These are phyloP conservation scores for Cercospora janseana DNA, from an alignment of 2,329 filamentous ascomycete species.

Conservation along the genomic window DNA sequence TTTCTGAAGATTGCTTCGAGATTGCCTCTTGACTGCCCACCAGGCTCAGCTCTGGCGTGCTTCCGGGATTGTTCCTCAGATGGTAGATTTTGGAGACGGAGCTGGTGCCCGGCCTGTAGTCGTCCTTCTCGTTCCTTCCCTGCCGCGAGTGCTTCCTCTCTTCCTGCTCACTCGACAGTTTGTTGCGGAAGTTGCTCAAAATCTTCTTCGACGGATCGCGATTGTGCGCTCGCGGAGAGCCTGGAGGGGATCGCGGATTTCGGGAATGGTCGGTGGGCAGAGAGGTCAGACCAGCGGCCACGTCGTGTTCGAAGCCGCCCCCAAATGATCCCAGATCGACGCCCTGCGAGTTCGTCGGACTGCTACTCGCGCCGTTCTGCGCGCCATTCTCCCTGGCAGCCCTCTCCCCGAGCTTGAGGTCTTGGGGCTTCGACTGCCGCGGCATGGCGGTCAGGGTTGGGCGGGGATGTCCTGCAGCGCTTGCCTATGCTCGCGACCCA, in stretches of 20 bases:
- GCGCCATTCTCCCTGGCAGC: conserved; percentile 20
- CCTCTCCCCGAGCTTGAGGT: conserved; percentile 34
- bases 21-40: conserved; percentile 35
- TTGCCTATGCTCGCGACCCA: conserved; percentile 26
- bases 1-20: conserved; percentile 29
- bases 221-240: conserved; percentile 30
- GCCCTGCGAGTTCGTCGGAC: conserved; percentile 38
- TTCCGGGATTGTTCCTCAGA: conserved; percentile 46
- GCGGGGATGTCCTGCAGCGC: conserved; percentile 13
- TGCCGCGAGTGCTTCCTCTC: conserved; percentile 26
- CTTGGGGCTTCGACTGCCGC: conserved; percentile 33
- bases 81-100: conserved; percentile 41
- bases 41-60: conserved; percentile 48
- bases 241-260: conserved; percentile 33
- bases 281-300: conserved; percentile 27
- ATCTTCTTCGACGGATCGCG: conserved; percentile 32
- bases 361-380: conserved; percentile 31
- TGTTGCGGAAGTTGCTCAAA: conserved; percentile 32
- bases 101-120: conserved; percentile 34
- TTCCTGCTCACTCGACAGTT: conserved; percentile 22
- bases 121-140: conserved; percentile 32
- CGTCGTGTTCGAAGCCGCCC: conserved; percentile 33
- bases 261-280: conserved; percentile 25
- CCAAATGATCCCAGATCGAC: conserved; percentile 40
- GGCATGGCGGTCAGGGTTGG: conserved; percentile 29